phyloP scores from a whole-genome alignment of 2,329 filamentous ascomycete genomes.

The Colletotrichum sp. region DNA sequence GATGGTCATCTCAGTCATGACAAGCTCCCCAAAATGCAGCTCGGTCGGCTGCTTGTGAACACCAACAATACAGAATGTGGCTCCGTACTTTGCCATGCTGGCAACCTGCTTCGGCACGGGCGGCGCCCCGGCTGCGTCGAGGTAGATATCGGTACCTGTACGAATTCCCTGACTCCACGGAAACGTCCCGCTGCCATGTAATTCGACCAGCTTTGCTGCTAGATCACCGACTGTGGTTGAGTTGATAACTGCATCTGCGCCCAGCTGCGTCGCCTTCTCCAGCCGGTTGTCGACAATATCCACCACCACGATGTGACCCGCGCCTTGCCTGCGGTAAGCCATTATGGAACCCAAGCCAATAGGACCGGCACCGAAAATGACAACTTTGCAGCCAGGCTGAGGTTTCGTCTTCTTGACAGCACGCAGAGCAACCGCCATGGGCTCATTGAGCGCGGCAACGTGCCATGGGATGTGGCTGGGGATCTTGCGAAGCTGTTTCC shows the following conservation, averaged over 20 bases:
- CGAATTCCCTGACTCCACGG: background rate
- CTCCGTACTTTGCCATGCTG: background rate
- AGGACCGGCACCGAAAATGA: background rate
- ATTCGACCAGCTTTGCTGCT: background rate
- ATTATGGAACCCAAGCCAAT: background rate
- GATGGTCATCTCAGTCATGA: background rate
- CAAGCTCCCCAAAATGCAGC: background rate
- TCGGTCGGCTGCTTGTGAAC: background rate
- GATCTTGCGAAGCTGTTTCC: background rate
- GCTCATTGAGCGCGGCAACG: background rate
- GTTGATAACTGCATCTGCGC: background rate
- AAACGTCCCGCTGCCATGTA: background rate
- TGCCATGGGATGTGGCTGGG: background rate
- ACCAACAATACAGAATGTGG: background rate
- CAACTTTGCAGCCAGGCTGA: background rate
- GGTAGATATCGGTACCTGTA: background rate
- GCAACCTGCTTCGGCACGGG: background rate
- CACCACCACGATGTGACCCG: background rate
- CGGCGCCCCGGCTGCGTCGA: background rate
- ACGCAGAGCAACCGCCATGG: background rate
- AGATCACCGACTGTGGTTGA: background rate
- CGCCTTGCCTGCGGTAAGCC: background rate
- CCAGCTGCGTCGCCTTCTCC: background rate
- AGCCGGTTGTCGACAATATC: background rate
- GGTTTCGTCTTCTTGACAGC: background rate